Evolutionary conservation across 441 rosid species (phyloP).

Genomic region (Syzygium malaccense): DNA sequence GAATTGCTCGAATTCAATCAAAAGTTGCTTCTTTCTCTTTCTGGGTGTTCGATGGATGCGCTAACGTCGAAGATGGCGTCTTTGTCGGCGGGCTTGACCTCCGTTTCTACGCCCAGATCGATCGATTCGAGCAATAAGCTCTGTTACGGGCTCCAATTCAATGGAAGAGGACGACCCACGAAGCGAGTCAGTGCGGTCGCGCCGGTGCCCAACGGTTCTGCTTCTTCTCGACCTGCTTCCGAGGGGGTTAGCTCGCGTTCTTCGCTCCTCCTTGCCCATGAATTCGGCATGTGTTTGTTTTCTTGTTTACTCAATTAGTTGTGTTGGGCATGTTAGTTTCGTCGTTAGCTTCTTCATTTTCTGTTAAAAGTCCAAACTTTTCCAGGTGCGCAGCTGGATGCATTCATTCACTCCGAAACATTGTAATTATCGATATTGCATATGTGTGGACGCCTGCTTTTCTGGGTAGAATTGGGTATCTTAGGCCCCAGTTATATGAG

Average conservation of each 20-base stretch:
- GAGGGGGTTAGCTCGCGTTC: slow-evolving; percentile 24
- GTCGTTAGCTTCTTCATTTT: background rate
- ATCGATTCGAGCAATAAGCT: background rate
- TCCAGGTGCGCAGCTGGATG: background rate
- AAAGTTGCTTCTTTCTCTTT: background rate
- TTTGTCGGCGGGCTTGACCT: background rate
- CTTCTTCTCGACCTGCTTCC: slow-evolving; percentile 31
- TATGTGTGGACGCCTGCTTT: background rate
- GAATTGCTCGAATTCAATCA: background rate
- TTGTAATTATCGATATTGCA: background rate
- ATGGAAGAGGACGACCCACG: background rate
- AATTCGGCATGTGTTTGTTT: background rate
- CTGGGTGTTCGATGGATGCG: background rate
- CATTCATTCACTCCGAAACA: background rate
- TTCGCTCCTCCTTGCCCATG: background rate
- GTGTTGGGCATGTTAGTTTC: background rate
- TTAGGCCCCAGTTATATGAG: background rate
- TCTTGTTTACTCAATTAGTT: background rate
- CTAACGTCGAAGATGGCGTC: background rate
- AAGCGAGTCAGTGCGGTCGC: background rate
- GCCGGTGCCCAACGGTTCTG: slow-evolving; percentile 31
- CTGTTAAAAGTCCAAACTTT: background rate
- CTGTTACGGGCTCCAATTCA: background rate
- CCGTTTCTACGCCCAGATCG: background rate
- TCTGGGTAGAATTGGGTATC: background rate